phyloP scores from a whole-genome alignment of 208 protist species.

The Naegleria gruberi region DNA sequence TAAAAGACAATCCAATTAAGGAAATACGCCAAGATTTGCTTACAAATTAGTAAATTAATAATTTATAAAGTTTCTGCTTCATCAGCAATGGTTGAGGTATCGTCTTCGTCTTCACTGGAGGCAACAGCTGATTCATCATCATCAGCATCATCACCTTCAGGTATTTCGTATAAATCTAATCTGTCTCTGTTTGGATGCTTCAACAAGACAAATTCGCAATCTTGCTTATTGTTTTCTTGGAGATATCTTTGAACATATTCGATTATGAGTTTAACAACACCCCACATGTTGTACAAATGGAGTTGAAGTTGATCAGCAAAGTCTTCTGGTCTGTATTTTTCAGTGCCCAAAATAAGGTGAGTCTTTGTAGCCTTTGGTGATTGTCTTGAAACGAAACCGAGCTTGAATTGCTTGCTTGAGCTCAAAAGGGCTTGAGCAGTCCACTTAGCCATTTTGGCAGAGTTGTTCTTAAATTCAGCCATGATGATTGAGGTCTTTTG shows the following conservation, averaged over 20 bases:
- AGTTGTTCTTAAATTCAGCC: background rate
- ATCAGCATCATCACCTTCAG: background rate
- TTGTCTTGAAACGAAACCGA: background rate
- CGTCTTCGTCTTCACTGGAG: background rate
- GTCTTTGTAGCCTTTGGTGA: background rate
- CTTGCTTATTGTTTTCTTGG: background rate
- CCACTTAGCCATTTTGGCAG: background rate
- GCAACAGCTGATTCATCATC: background rate
- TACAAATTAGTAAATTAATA: no score
- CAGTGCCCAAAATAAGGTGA: background rate
- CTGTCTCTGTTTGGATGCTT: background rate
- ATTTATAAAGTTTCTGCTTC: background rate
- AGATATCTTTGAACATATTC: background rate
- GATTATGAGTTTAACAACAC: background rate
- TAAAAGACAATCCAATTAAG: no score
- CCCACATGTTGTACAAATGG: slow-evolving; percentile 2
- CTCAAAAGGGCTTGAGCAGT: background rate
- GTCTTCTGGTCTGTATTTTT: background rate
- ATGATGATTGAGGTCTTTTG: background rate
- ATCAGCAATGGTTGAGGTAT: background rate
- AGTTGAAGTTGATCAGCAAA: background rate
- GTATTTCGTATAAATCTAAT: background rate
- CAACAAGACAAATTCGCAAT: background rate
- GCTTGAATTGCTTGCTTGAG: background rate
- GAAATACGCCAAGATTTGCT: no score